These are phyloP conservation scores for Lithocarpus polystachyus DNA, from an alignment of 306 rosid species.

Conservation along the genomic window DNA sequence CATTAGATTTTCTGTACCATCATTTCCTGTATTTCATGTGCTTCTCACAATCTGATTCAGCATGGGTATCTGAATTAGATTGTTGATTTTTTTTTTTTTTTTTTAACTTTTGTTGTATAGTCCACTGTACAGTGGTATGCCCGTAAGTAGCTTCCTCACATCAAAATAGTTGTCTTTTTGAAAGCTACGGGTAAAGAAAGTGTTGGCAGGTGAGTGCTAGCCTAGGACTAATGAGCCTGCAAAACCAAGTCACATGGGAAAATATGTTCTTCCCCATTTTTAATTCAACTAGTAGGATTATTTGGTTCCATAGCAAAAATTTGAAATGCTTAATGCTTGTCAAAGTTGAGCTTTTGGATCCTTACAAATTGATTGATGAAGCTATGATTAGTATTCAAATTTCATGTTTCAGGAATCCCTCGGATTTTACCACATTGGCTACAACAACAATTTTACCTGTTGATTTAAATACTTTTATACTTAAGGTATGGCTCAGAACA, in stretches of 20 bases:
- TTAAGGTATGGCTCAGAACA: conserved; percentile 50
- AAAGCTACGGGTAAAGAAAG: not conserved
- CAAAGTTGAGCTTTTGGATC: not conserved
- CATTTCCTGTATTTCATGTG: too few relatives aligned
- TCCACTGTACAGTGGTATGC: not conserved
- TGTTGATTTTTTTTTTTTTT: too few relatives aligned
- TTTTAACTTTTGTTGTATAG: too few relatives aligned
- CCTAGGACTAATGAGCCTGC: not conserved
- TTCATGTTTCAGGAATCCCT: conserved; percentile 55
- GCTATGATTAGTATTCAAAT: not conserved
- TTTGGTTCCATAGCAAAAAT: not conserved
- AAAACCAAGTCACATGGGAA: not conserved
- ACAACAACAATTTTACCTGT: conserved; percentile 79
- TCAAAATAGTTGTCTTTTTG: not conserved
- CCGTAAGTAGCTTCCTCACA: not conserved
- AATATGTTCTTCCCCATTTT: not conserved
- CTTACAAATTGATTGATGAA: not conserved
- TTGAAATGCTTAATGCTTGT: not conserved
- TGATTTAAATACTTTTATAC: conserved; percentile 72
- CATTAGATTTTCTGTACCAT: not conserved
- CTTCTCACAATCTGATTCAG: too few relatives aligned
- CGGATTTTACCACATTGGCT: conserved; percentile 70
- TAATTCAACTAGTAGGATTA: not conserved
- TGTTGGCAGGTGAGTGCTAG: not conserved
- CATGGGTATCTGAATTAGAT: too few relatives aligned